These are phyloP conservation scores for Aristolochia fimbriata DNA, from an alignment of 164 flowering plant genomes.

Conservation along the genomic window DNA sequence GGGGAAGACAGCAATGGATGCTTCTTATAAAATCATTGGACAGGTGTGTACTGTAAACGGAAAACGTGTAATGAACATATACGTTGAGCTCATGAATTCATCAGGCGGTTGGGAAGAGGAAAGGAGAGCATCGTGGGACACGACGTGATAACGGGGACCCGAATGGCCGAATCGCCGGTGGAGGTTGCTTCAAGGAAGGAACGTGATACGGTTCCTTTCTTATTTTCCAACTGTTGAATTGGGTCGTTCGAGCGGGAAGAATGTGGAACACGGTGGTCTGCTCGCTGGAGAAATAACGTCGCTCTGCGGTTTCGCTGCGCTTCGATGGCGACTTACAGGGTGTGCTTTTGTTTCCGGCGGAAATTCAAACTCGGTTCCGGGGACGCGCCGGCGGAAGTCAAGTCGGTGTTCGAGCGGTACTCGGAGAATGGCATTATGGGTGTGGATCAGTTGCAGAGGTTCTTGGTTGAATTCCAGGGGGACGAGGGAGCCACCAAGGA, in stretches of 20 bases:
- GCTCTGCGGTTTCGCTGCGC: not conserved
- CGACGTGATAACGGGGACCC: no score
- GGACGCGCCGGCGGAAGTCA: slow-evolving; percentile 67
- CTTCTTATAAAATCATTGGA: no score
- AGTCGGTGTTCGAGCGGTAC: slow-evolving; percentile 40
- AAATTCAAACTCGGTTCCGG: slow-evolving; percentile 39
- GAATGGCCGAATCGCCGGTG: no score
- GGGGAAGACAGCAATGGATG: no score
- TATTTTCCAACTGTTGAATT: no score
- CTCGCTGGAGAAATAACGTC: not conserved
- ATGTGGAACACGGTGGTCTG: not conserved
- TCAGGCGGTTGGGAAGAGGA: no score
- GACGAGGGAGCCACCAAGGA: slow-evolving; percentile 38
- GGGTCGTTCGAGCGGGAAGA: not conserved
- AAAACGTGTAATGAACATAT: no score
- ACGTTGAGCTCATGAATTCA: no score
- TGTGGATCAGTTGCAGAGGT: slow-evolving; percentile 46
- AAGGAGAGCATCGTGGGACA: no score
- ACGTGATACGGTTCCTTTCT: no score
- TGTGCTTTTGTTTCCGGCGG: slow-evolving; percentile 78
- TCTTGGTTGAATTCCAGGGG: slow-evolving; percentile 57
- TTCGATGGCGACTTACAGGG: slow-evolving; percentile 52
- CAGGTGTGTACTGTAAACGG: no score
- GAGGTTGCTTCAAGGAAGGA: no score
- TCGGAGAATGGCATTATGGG: slow-evolving; percentile 65